Conservation (phyloP, 257 asterid species). For the Penstemon davidsonii region DNA sequence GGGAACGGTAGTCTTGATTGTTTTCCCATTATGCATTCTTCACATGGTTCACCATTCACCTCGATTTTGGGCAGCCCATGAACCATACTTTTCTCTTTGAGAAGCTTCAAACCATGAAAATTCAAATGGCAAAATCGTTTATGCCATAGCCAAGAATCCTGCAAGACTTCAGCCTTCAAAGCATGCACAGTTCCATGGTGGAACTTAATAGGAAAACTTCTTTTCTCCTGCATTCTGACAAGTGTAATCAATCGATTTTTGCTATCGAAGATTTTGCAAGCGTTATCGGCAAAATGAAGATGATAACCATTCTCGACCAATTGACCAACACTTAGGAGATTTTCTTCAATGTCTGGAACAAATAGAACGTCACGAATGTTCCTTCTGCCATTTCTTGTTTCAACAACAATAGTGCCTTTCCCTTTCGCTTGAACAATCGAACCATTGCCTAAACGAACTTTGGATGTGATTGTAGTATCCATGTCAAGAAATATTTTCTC, state of each 20-base stretch:
- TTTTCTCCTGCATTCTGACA: neutral
- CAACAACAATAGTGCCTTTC: too few relatives aligned
- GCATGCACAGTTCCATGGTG: neutral
- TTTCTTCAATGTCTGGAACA: neutral
- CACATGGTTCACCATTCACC: neutral
- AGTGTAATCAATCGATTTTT: neutral
- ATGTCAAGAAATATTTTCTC: neutral
- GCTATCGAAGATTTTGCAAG: neutral
- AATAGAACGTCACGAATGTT: neutral
- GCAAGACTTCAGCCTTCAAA: neutral
- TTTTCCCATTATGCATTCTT: neutral
- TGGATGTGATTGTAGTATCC: neutral
- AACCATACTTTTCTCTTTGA: neutral
- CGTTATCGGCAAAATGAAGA: neutral
- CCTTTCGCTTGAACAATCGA: neutral
- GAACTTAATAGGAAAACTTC: neutral
- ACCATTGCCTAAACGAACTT: too few relatives aligned
- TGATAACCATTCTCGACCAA: neutral
- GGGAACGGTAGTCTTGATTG: neutral
- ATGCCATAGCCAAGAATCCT: neutral
- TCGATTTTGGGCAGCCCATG: neutral
- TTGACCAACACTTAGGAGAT: neutral
- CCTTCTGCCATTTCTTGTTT: neutral
- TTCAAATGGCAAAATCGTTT: constrained; percentile 2
- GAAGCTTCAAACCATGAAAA: neutral